These are phyloP conservation scores for Fusarium armeniacum DNA, from an alignment of 2,329 filamentous ascomycete species.

Conservation along the genomic window DNA sequence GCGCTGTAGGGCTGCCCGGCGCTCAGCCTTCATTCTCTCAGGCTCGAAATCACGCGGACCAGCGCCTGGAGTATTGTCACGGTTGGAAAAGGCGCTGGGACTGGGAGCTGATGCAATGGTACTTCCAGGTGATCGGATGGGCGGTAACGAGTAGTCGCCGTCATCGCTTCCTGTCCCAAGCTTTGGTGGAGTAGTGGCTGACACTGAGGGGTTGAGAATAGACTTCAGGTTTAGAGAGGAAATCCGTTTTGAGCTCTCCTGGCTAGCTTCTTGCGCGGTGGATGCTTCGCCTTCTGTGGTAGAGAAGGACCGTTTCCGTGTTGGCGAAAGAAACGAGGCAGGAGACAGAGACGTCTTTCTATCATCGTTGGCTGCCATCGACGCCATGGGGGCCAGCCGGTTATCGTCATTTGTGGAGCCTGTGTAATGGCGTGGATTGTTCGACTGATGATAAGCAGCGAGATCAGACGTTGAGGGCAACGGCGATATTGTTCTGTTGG, in stretches of 20 bases:
- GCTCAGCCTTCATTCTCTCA: conserved; percentile 70
- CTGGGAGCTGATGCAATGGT: conserved; percentile 59
- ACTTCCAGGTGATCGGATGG: conserved; percentile 60
- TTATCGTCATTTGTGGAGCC: conserved; percentile 69
- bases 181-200: conserved; percentile 44
- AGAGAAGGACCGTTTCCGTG: conserved; percentile 78
- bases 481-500: conserved; percentile 61
- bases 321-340: conserved; percentile 70
- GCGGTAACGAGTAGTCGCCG: conserved; percentile 59
- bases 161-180: conserved; percentile 54
- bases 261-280: conserved; percentile 55
- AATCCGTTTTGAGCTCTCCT: conserved; percentile 71
- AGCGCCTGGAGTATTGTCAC: conserved; percentile 49
- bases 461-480: conserved; percentile 61
- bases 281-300: conserved; percentile 67
- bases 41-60: conserved; percentile 55
- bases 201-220: conserved; percentile 73
- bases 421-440: conserved; percentile 54
- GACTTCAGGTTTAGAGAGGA: conserved; percentile 85
- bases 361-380: conserved; percentile 61
- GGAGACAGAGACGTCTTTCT: conserved; percentile 72
- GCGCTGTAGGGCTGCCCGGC: conserved; percentile 74
- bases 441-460: conserved; percentile 66
- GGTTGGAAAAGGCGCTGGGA: conserved; percentile 57
- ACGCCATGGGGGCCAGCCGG: conserved; percentile 68